Base-by-base conservation (phyloP, 2,329 filamentous ascomycete species). In the Tympanopsis confertula region DNA sequence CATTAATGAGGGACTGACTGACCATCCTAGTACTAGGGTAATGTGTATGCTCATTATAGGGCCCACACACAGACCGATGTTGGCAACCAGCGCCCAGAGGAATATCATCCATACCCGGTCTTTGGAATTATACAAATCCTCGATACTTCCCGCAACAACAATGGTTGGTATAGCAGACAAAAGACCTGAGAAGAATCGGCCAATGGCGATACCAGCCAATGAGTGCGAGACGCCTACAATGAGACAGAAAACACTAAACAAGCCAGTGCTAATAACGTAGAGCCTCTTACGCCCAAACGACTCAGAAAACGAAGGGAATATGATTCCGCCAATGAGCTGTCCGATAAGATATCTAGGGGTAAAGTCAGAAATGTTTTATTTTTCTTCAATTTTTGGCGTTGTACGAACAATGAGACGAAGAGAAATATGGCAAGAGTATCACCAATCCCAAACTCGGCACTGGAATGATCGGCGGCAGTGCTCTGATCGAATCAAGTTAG, bases 61-160 rank as follows among this genome's bases (percentile, higher is more conserved):
- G 0, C 64, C 66, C 3, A 64, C 38, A 4, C 59, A 53, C 10
- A 69, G 43, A 0, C 62, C 67, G 4, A 63, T 45, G 2, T 62
- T 66, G 2, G 62, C 56, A 5, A 54, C 54, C 50, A 20, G 59
- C 7, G 17, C 58, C 65, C 66, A 69, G 5, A 58, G 46, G 38
- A 61, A 62, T 5, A 70, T 53, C 13, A 63, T 47, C 63, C 63
- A 69, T 5, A 68, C 58, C 13, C 66, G 55, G n/a, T 51, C 52
- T 38, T 55, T 53, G 2, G 57, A 54, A 39, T 66, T 60, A 51
- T 60, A 69, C 47, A 71, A 59, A 42, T 71, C 66, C 41, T 71
- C 66, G 20, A 69, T 56, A 36, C 61, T 66, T 2, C 67, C 65
- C 0, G 61, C 56, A 5, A 63, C 58, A 4, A 69, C 62, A 17